Base-by-base conservation (phyloP, 768 basidiomycete species). In the Russula olivacea region DNA sequence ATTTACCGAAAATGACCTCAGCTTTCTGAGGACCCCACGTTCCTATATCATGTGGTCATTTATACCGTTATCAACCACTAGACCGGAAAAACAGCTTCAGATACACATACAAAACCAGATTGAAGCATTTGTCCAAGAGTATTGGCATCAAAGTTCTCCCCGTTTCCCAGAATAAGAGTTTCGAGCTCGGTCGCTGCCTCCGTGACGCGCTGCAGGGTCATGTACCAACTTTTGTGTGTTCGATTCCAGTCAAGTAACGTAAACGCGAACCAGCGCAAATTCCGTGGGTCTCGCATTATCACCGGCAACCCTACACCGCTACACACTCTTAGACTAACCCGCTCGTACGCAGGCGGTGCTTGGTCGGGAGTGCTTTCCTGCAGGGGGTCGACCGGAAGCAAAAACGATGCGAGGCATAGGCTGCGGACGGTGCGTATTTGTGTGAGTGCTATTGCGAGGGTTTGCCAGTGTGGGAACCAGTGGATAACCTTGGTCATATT, bases 221-320 rank as follows among this genome's bases (percentile, higher is more conserved):
- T 21, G 21, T 43, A 30, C 57, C 57, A 63, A 8, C 8, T 48
- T 14, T 17, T 9, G 17, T 63, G 52, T 2, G 47, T 58, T 1
- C 28, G 45, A 25, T 15, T 21, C 47, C 45, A 14, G 43, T 49
- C 52, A 45, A 28, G 12, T 6, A 63, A n/a, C 4, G 36, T 34
- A 12, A 63, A 10, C 12, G 28, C 52, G 30, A 63, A 59, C 62
- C 62, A 63, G 47, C 62, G 62, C 30, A 63, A 55, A n/a, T 43
- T 59, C 15, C 62, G 57, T 0, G 58, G 62, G 41, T 63, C 38
- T 12, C 19, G 62, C 38, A 59, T 48, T 38, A 59, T 10, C 12
- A 49, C 10, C 3, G 62, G 58, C 30, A 63, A 12, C 62, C 62
- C 49, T 14, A 21, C 38, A 4, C 58, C 45, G 19, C 45, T 50